These are phyloP conservation scores for Fusarium brevicatenulatum DNA, from an alignment of 2,329 filamentous ascomycete species.

Conservation along the genomic window DNA sequence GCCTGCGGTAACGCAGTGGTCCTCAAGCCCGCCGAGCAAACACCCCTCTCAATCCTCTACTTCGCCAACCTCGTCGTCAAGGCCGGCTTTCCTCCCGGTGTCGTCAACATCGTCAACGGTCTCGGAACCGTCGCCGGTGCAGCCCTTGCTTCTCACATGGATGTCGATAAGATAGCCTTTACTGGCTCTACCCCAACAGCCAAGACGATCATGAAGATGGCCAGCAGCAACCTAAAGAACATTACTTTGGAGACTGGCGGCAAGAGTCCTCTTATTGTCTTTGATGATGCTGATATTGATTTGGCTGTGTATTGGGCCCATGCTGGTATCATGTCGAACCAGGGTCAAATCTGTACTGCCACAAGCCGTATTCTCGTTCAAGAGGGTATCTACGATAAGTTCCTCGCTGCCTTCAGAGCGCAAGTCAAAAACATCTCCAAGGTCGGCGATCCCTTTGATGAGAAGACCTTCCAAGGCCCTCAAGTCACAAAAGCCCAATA, in stretches of 20 bases:
- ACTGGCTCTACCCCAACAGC: constrained; percentile 80
- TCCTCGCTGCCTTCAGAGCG: constrained; percentile 54
- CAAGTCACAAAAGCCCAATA: constrained; percentile 78
- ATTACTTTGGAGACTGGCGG: constrained; percentile 75
- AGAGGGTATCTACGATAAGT: constrained; percentile 68
- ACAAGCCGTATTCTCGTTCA: constrained; percentile 74
- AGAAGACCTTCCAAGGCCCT: constrained; percentile 77
- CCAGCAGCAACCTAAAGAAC: constrained; percentile 72
- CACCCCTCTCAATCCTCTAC: constrained; percentile 71
- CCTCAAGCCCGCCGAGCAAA: constrained; percentile 74
- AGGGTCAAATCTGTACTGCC: constrained; percentile 73
- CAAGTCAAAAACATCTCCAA: constrained; percentile 58
- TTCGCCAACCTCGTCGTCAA: constrained; percentile 74
- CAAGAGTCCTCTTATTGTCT: constrained; percentile 72
- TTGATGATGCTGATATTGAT: constrained; percentile 72
- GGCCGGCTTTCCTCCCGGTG: constrained; percentile 81
- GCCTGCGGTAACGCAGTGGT: constrained; percentile 72
- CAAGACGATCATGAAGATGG: constrained; percentile 79
- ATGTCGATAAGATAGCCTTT: constrained; percentile 81
- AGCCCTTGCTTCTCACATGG: constrained; percentile 73
- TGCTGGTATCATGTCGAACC: constrained; percentile 66
- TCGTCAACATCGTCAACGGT: constrained; percentile 80
- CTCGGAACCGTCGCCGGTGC: constrained; percentile 74
- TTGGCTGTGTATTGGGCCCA: constrained; percentile 71
- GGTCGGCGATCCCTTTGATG: constrained; percentile 76